phyloP scores from a whole-genome alignment of 2,329 filamentous ascomycete genomes.

The Colletotrichum sojae region DNA sequence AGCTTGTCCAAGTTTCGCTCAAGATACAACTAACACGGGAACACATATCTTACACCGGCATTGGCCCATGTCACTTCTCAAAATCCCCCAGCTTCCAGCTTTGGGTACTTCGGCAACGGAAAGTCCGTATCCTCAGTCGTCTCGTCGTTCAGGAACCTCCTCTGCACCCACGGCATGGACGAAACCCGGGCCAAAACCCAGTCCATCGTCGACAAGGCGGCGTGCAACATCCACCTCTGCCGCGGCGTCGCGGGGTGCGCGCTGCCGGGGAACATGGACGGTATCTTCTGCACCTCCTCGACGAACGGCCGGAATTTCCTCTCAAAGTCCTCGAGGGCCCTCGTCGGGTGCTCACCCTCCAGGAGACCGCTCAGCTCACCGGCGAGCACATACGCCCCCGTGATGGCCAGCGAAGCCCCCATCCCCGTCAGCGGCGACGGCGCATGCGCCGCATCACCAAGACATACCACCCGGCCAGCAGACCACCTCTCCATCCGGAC shows the following conservation, averaged over 20 bases:
- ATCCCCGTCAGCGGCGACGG: conserved; percentile 61
- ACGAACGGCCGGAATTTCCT: conserved; percentile 30
- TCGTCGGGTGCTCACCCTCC: conserved; percentile 1
- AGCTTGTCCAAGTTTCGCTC: neutral
- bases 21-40: too few species aligned
- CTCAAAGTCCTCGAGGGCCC: conserved; percentile 39
- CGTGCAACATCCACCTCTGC: conserved; percentile 22
- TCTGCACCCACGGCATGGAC: conserved; percentile 18
- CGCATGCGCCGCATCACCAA: conserved; percentile 65
- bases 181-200: conserved; percentile 36
- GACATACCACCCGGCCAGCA: conserved; percentile 56
- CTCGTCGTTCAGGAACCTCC: neutral
- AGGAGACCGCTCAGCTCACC: conserved; percentile 56
- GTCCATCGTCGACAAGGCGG: conserved; percentile 28
- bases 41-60: too few species aligned
- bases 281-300: conserved; percentile 34
- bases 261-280: conserved; percentile 17
- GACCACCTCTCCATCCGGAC: conserved; percentile 54
- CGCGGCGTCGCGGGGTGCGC: conserved; percentile 27
- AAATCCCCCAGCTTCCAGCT: neutral
- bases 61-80: too few species aligned
- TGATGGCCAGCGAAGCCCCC: conserved; percentile 59
- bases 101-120: conserved; percentile 10
- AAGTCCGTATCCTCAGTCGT: conserved; percentile 22
- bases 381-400: conserved; percentile 66